phyloP scores from a whole-genome alignment of 1,284 basidiomycete genomes.

The Puccinia hordei region DNA sequence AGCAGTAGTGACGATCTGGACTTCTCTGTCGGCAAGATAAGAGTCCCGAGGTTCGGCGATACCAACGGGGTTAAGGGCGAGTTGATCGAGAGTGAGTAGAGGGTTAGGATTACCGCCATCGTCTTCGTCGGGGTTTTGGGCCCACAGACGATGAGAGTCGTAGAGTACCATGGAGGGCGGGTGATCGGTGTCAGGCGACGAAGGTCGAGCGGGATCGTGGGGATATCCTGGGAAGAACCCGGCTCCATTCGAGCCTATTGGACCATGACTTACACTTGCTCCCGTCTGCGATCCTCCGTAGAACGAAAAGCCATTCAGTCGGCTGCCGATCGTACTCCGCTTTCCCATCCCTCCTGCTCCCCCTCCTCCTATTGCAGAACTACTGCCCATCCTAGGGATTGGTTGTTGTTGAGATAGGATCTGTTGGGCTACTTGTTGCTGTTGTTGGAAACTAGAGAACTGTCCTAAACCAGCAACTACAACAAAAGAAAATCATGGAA shows the following conservation, averaged over 20 bases:
- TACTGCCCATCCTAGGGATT: background rate
- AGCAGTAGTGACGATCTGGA: constrained; percentile 43
- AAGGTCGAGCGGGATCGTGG: no score
- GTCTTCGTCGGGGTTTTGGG: background rate
- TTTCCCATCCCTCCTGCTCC: background rate
- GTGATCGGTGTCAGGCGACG: background rate
- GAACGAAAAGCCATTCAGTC: background rate
- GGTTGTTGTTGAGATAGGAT: background rate
- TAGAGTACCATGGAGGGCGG: background rate
- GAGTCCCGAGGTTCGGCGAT: background rate
- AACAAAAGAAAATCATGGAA: background rate
- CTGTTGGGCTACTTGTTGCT: constrained; percentile 1
- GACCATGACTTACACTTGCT: no score
- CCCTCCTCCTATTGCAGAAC: background rate
- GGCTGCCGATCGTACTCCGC: constrained; percentile 15
- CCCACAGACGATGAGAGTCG: background rate
- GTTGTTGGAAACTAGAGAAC: constrained; percentile 15
- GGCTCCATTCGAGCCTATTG: no score
- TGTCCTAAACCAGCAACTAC: constrained; percentile 1
- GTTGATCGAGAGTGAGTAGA: background rate
- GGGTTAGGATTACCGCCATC: background rate
- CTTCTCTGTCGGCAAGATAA: constrained; percentile 22
- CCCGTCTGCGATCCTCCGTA: background rate
- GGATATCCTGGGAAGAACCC: background rate
- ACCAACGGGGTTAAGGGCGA: background rate